These are phyloP conservation scores for Dovyalis caffra DNA, from an alignment of 345 rosid species.

Conservation along the genomic window DNA sequence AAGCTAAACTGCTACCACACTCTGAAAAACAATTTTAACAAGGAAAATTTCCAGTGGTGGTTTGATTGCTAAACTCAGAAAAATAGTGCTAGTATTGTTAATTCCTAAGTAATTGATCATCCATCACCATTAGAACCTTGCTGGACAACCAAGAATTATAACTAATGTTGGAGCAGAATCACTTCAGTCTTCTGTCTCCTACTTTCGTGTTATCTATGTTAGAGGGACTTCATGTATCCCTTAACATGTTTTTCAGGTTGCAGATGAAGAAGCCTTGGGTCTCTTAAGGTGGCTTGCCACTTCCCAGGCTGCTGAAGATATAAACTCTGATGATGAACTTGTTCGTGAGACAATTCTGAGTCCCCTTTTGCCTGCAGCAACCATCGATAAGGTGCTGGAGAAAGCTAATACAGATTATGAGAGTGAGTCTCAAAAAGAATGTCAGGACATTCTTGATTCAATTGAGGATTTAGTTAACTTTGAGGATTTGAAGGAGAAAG, in stretches of 20 bases:
- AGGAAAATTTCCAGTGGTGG: too few species aligned
- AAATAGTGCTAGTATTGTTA: too few species aligned
- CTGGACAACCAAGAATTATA: not conserved
- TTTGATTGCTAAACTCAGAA: too few species aligned
- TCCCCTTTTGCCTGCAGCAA: constrained; percentile 69
- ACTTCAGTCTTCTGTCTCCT: not conserved
- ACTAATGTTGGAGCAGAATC: not conserved
- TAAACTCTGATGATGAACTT: constrained; percentile 95
- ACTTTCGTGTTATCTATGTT: not conserved
- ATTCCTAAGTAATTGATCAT: too few species aligned
- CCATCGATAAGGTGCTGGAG: constrained; percentile 67
- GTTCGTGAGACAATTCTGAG: constrained; percentile 71
- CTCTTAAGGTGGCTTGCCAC: constrained; percentile 90
- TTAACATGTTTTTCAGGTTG: constrained; percentile 38
- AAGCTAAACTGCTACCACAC: too few species aligned
- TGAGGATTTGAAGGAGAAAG: constrained; percentile 43
- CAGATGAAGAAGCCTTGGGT: constrained; percentile 69
- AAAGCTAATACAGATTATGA: constrained; percentile 73
- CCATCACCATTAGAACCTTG: not conserved
- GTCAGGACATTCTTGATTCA: constrained; percentile 96
- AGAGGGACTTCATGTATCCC: constrained; percentile 5
- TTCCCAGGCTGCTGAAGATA: constrained; percentile 86
- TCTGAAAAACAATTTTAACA: too few species aligned
- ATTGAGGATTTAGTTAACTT: constrained; percentile 48
- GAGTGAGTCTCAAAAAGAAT: constrained; percentile 84